Percentiles rank a stretch among this genome's conserved stretches.
These are phyloP conservation scores for Eremothecium cymbalariae DNA, from an alignment of 1,139 yeast genomes.

Conservation along the genomic window DNA sequence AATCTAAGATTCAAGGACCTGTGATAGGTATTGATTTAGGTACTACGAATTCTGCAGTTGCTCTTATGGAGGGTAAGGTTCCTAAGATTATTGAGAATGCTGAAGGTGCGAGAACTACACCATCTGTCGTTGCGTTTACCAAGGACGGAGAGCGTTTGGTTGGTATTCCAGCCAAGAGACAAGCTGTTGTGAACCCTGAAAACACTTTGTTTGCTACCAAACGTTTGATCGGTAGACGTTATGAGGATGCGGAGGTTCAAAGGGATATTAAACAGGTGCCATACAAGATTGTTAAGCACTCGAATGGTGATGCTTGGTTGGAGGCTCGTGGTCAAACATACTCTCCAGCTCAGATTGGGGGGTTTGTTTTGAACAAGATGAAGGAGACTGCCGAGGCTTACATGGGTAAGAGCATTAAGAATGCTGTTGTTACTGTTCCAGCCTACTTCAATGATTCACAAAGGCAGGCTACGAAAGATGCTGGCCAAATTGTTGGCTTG, in stretches of 20 bases:
- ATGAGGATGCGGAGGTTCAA: conserved; percentile 92
- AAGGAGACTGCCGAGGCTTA: conserved; percentile 94
- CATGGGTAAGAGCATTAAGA: conserved; percentile 73
- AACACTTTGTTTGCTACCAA: conserved; percentile 97
- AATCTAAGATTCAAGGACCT: conserved; percentile 56
- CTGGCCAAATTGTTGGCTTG: conserved; percentile 95
- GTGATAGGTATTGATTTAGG: conserved; percentile 99
- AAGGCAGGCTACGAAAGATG: conserved; percentile 97
- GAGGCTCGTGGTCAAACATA: conserved; percentile 91
- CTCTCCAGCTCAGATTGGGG: conserved; percentile 97
- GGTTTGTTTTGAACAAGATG: conserved; percentile 84
- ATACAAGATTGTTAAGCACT: conserved; percentile 91
- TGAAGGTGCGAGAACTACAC: conserved; percentile 98
- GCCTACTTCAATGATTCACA: conserved; percentile 98
- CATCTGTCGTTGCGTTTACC: conserved; percentile 97
- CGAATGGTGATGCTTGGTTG: conserved; percentile 98
- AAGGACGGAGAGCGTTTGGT: conserved; percentile 93
- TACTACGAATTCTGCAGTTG: conserved; percentile 99
- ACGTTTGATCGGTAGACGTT: conserved; percentile 97
- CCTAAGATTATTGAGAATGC: conserved; percentile 97
- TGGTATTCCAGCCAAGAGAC: conserved; percentile 98
- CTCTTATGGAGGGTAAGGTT: conserved; percentile 92
- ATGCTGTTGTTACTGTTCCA: conserved; percentile 96
- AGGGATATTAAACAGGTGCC: conserved; percentile 95
- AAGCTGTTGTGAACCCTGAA: conserved; percentile 97